A percentile compares a stretch with the other conserved stretches of the same genome.
phyloP scores from a whole-genome alignment of 2,329 filamentous ascomycete genomes.

The Penicillium sp. region DNA sequence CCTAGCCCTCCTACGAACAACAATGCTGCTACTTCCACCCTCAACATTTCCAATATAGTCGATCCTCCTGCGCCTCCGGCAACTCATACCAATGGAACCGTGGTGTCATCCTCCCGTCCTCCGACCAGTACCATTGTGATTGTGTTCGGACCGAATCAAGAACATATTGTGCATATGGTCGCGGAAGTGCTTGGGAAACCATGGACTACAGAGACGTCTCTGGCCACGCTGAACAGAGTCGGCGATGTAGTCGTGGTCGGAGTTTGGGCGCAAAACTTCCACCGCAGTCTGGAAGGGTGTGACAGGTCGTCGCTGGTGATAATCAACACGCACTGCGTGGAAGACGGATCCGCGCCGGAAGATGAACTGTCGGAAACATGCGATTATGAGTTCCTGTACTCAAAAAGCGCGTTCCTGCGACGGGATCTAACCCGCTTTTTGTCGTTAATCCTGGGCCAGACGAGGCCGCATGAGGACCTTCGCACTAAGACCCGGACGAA shows the following conservation, averaged over 20 bases:
- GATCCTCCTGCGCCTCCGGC: neutral
- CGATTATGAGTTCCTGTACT: constrained; percentile 87
- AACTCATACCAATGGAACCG: constrained; percentile 2
- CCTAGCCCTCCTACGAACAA: constrained; percentile 6
- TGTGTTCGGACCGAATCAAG: constrained; percentile 69
- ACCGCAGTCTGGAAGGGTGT: constrained; percentile 58
- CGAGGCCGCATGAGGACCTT: constrained; percentile 73
- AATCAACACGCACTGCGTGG: constrained; percentile 76
- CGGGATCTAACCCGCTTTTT: constrained; percentile 77
- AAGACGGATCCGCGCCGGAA: constrained; percentile 69
- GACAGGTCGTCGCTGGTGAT: constrained; percentile 62
- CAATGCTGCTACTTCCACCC: constrained; percentile 8
- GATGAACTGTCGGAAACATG: constrained; percentile 64
- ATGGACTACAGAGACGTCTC: constrained; percentile 61
- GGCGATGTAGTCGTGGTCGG: constrained; percentile 68
- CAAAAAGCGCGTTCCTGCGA: constrained; percentile 68
- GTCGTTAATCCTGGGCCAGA: constrained; percentile 76
- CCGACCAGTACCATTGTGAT: constrained; percentile 54
- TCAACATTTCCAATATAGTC: constrained; percentile 12
- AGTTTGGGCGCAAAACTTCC: constrained; percentile 59
- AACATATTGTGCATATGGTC: constrained; percentile 71
- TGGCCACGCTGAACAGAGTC: constrained; percentile 53
- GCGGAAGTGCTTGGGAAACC: constrained; percentile 78
- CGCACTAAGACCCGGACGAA: constrained; percentile 72
- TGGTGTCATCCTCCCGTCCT: neutral